Conservation (phyloP, 192 early-diverging fungal species). For the Umbelopsis ramanniana region DNA sequence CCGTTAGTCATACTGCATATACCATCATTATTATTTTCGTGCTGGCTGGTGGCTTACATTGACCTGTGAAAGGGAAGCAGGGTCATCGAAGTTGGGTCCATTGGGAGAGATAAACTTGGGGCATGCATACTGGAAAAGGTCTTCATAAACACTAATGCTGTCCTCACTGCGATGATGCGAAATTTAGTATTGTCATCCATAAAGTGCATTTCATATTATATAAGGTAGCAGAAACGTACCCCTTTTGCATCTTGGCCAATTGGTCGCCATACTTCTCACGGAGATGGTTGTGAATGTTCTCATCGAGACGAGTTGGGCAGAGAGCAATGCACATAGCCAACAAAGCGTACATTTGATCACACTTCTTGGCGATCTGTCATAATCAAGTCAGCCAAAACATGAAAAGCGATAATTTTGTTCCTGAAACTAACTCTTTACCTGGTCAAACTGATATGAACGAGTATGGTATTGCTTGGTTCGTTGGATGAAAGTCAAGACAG, state of each 20-base stretch:
- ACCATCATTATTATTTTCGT: neutral
- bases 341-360: conserved; percentile 95
- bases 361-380: conserved; percentile 79
- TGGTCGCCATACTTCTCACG: conserved; percentile 96
- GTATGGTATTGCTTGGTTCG: conserved; percentile 95
- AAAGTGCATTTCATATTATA: neutral
- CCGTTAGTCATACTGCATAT: neutral
- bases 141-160: conserved; percentile 78
- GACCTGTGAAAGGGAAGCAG: neutral
- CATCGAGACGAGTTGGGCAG: conserved; percentile 93
- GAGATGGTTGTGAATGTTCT: conserved; percentile 85
- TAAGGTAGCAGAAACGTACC: conserved; percentile 39
- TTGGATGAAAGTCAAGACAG: conserved; percentile 88
- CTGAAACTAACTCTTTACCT: conserved; percentile 45
- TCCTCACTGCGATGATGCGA: conserved; percentile 66
- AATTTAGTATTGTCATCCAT: neutral
- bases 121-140: conserved; percentile 89
- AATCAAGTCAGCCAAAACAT: neutral
- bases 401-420: no score
- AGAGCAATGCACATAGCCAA: conserved; percentile 89
- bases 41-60: neutral
- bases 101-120: conserved; percentile 96
- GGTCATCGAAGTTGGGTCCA: conserved; percentile 70
- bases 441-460: conserved; percentile 88
- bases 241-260: conserved; percentile 83